These are phyloP conservation scores for Neofusicoccum parvum DNA, from an alignment of 2,329 filamentous ascomycete species.

Conservation along the genomic window DNA sequence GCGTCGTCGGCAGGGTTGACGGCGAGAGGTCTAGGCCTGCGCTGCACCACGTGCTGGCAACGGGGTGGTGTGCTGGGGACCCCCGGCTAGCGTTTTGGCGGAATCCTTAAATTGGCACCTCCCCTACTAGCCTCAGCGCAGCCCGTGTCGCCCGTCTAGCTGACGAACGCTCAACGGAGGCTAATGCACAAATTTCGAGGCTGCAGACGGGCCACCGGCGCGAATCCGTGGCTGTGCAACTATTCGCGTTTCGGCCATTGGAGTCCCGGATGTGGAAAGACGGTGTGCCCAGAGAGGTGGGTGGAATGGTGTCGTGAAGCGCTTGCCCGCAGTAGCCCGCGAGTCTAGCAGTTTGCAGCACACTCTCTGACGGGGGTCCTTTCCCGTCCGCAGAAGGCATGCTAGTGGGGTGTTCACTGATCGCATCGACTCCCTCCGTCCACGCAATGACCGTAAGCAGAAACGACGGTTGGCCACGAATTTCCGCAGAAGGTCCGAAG, in stretches of 20 bases:
- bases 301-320: no score
- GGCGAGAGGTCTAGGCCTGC: background rate
- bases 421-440: background rate
- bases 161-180: background rate
- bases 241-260: background rate
- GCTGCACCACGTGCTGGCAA: background rate
- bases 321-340: no score
- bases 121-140: background rate
- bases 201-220: background rate
- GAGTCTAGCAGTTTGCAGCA: no score
- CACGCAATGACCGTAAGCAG: background rate
- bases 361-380: no score
- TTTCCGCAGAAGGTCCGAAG: conserved; percentile 6
- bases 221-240: background rate
- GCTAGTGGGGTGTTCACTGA: background rate
- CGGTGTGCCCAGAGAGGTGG: no score
- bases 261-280: no score
- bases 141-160: background rate
- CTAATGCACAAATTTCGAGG: conserved; percentile 8
- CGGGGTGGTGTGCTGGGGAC: background rate
- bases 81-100: background rate
- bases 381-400: no score
- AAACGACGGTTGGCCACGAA: background rate
- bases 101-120: background rate
- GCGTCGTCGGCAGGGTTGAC: no score